A percentile compares a stretch with the other conserved stretches of the same genome.
phyloP scores from a whole-genome alignment of 129 eudicot species.

The Tanacetum coccineum region DNA sequence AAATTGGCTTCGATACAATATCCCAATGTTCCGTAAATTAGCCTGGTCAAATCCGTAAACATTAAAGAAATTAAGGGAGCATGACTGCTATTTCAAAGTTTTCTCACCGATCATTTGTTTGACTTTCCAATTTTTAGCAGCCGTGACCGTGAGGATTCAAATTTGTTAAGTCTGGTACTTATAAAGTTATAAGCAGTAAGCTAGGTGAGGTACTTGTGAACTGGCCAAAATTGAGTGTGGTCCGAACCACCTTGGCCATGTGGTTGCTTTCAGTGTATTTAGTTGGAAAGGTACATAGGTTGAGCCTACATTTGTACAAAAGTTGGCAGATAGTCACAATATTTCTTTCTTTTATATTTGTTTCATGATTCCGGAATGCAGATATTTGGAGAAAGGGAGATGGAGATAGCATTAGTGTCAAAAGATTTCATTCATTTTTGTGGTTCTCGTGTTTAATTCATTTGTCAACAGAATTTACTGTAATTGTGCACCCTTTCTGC shows the following conservation, averaged over 20 bases:
- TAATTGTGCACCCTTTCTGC: too few species aligned
- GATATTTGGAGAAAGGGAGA: constrained; percentile 89
- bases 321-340: constrained; percentile 56
- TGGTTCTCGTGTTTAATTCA: not conserved
- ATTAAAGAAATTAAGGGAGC: too few species aligned
- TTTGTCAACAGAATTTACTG: not conserved
- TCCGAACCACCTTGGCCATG: constrained; percentile 64
- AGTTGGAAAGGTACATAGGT: constrained; percentile 77
- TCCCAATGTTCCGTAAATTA: too few species aligned
- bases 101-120: too few species aligned
- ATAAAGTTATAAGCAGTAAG: too few species aligned
- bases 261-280: constrained; percentile 64
- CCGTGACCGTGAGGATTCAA: too few species aligned
- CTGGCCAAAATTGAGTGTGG: constrained; percentile 59
- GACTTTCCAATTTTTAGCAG: too few species aligned
- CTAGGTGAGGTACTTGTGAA: too few species aligned
- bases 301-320: constrained; percentile 66
- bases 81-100: too few species aligned
- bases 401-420: constrained; percentile 57
- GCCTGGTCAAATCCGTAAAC: too few species aligned
- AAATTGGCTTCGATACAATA: too few species aligned
- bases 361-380: constrained; percentile 75
- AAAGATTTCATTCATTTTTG: constrained; percentile 22
- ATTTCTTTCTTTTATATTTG: constrained; percentile 64
- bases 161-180: too few species aligned